These are phyloP conservation scores for Fonsecaea nubica DNA, from an alignment of 2,329 filamentous ascomycete genomes.

Conservation along the genomic window DNA sequence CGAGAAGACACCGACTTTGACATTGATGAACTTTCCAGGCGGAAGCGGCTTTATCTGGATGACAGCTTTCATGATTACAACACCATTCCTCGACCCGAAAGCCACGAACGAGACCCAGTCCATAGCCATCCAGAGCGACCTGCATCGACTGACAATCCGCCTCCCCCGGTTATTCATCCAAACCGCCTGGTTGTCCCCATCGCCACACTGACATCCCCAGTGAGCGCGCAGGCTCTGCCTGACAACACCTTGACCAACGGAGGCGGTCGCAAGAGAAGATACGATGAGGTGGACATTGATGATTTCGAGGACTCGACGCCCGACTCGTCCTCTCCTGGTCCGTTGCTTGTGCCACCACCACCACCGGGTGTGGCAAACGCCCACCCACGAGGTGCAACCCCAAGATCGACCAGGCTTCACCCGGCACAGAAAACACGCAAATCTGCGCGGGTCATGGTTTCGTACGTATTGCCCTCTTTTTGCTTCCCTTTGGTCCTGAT, in stretches of 20 bases:
- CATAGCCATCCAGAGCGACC: slow-evolving; percentile 21
- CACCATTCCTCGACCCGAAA: slow-evolving; percentile 33
- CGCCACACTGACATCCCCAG: slow-evolving; percentile 46
- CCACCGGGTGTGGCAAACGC: slow-evolving; percentile 62
- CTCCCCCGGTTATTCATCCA: slow-evolving; percentile 38
- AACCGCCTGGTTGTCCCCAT: slow-evolving; percentile 30
- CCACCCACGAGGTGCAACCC: slow-evolving; percentile 42
- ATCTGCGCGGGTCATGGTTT: slow-evolving; percentile 71
- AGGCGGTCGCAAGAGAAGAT: slow-evolving; percentile 34
- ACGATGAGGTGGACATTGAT: slow-evolving; percentile 40
- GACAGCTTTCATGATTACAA: slow-evolving; percentile 39
- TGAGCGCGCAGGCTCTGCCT: slow-evolving; percentile 43
- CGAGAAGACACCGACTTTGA: slow-evolving; percentile 33
- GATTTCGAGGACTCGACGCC: slow-evolving; percentile 41
- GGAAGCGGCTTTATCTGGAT: slow-evolving; percentile 29
- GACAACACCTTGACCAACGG: slow-evolving; percentile 50
- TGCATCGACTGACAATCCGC: slow-evolving; percentile 22
- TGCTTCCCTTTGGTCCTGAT: slow-evolving; percentile 4
- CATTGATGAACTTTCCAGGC: slow-evolving; percentile 33
- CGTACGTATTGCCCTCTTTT: slow-evolving; percentile 49
- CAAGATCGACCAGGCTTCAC: slow-evolving; percentile 45
- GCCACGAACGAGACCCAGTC: slow-evolving; percentile 35
- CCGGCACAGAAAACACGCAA: slow-evolving; percentile 66
- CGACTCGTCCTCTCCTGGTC: slow-evolving; percentile 41
- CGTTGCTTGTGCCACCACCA: slow-evolving; percentile 39